These are phyloP conservation scores for Pyrus hybrid DNA, from an alignment of 331 rosid genomes.

Conservation along the genomic window DNA sequence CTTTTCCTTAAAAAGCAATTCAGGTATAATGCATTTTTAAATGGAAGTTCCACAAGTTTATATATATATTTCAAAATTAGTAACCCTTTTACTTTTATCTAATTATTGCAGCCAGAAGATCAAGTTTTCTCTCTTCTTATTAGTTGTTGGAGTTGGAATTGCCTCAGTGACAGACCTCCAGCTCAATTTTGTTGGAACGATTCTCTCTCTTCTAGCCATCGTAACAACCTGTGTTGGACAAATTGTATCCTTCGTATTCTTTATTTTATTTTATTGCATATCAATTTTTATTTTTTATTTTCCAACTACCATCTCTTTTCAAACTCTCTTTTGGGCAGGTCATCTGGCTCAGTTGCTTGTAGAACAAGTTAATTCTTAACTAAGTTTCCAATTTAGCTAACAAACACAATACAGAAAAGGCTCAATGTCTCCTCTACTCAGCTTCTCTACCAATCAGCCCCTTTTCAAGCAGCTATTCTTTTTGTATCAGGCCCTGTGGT, in stretches of 20 bases:
- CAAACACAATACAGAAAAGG: slow-evolving; percentile 95
- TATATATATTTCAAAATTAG: background rate
- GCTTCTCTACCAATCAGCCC: slow-evolving; percentile 86
- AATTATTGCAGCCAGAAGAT: slow-evolving; percentile 61
- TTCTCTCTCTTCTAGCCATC: slow-evolving; percentile 86
- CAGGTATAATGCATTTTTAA: slow-evolving; percentile 38
- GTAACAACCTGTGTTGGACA: slow-evolving; percentile 88
- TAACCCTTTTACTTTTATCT: background rate
- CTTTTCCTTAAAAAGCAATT: slow-evolving; percentile 74
- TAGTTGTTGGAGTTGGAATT: slow-evolving; percentile 90
- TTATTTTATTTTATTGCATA: background rate
- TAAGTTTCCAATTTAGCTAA: slow-evolving; percentile 51
- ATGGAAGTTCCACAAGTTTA: background rate
- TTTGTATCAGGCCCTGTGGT: slow-evolving; percentile 86
- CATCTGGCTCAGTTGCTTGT: background rate
- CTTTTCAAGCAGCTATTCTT: slow-evolving; percentile 95
- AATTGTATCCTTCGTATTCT: slow-evolving; percentile 59
- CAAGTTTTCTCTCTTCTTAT: slow-evolving; percentile 61
- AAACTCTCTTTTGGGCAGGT: background rate
- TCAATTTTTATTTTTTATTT: background rate
- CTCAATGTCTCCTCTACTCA: slow-evolving; percentile 91
- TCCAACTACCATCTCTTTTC: slow-evolving; percentile 2
- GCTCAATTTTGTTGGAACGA: slow-evolving; percentile 74
- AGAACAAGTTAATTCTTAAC: slow-evolving; percentile 36
- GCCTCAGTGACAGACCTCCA: slow-evolving; percentile 97